Conservation (phyloP, 768 basidiomycete genomes). For the Agrocybe pediades region DNA sequence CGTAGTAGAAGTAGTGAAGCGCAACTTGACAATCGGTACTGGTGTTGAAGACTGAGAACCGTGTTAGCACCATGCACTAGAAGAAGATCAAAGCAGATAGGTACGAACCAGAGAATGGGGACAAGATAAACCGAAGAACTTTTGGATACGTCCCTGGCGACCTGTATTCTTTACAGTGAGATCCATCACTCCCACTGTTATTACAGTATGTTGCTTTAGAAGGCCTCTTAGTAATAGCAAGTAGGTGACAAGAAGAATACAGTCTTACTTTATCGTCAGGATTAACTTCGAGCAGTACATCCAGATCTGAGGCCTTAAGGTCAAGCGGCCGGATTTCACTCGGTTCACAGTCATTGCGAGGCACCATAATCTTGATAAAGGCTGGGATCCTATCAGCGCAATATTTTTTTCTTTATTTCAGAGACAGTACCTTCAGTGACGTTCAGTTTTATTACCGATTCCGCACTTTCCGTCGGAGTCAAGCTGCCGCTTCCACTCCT, state of each 20-base stretch:
- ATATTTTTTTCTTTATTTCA: slow-evolving; percentile 25
- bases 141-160: slow-evolving; percentile 30
- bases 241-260: neutral
- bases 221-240: slow-evolving; percentile 4
- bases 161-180: slow-evolving; percentile 54
- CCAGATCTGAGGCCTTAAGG: slow-evolving; percentile 60
- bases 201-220: slow-evolving; percentile 65
- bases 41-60: slow-evolving; percentile 41
- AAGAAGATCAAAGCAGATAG: neutral
- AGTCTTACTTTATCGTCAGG: slow-evolving; percentile 66
- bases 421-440: slow-evolving; percentile 30
- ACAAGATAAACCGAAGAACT: slow-evolving; percentile 57
- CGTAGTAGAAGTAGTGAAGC: slow-evolving; percentile 65
- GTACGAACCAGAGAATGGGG: slow-evolving; percentile 59
- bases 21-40: slow-evolving; percentile 58
- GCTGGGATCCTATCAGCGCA: slow-evolving; percentile 21
- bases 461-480: slow-evolving; percentile 29
- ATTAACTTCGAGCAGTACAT: slow-evolving; percentile 65
- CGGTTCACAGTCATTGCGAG: slow-evolving; percentile 36
- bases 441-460: slow-evolving; percentile 51
- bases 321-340: slow-evolving; percentile 49
- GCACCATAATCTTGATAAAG: slow-evolving; percentile 49
- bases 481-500: slow-evolving; percentile 38
- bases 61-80: neutral
- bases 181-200: slow-evolving; percentile 67